phyloP scores from a whole-genome alignment of 768 basidiomycete genomes.

The Suillus decipiens region DNA sequence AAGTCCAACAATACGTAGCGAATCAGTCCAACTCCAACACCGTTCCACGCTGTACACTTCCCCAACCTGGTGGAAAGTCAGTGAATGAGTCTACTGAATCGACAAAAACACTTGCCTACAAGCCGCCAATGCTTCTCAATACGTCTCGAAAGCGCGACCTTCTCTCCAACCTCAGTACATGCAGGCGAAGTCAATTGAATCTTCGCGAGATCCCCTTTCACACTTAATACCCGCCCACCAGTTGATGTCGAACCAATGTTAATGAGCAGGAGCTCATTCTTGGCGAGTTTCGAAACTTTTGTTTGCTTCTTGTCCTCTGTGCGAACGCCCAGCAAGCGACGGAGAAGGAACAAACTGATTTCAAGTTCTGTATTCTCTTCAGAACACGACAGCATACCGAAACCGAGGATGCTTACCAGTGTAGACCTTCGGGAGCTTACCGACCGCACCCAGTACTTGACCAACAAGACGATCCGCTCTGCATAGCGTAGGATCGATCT shows the following conservation, averaged over 20 bases:
- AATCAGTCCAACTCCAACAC: constrained; percentile 74
- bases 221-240: constrained; percentile 90
- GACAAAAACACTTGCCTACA: constrained; percentile 63
- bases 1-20: background rate
- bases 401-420: constrained; percentile 52
- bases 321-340: constrained; percentile 95
- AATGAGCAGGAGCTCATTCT: constrained; percentile 91
- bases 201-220: constrained; percentile 94
- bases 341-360: constrained; percentile 91
- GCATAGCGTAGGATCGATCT: constrained; percentile 95
- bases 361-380: constrained; percentile 64
- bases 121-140: constrained; percentile 99
- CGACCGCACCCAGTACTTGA: constrained; percentile 93
- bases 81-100: constrained; percentile 1
- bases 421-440: constrained; percentile 92
- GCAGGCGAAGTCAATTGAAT: constrained; percentile 93
- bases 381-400: background rate
- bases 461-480: constrained; percentile 96
- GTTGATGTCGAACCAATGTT: constrained; percentile 98
- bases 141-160: constrained; percentile 91
- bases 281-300: constrained; percentile 88
- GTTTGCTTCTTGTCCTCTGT: constrained; percentile 99
- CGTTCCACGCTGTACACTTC: constrained; percentile 84
- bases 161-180: constrained; percentile 96
- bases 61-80: constrained; percentile 47